Conservation (phyloP, 352 stramenopile genomes). For the Pythium vanterpoolii region DNA sequence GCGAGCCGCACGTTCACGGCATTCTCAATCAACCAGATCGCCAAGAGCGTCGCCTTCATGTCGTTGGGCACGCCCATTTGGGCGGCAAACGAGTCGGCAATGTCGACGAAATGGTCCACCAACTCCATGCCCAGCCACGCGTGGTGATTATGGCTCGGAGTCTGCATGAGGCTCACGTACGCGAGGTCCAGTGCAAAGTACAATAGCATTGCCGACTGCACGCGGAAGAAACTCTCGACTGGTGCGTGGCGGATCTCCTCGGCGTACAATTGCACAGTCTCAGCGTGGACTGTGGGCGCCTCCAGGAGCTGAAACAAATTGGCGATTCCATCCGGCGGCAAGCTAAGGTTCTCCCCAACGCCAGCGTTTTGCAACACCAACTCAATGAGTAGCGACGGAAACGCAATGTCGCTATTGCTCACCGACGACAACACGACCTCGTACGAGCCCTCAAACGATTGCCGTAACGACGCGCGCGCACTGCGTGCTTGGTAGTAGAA, state of each 20-base stretch:
- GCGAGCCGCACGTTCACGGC: constrained; percentile 64
- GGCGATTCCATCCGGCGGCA: constrained; percentile 11
- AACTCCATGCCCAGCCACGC: constrained; percentile 49
- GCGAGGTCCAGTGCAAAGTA: constrained; percentile 79
- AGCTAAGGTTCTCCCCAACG: constrained; percentile 39
- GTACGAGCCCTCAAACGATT: constrained; percentile 72
- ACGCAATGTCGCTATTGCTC: constrained; percentile 41
- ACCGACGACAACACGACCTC: constrained; percentile 45
- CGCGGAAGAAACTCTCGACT: constrained; percentile 74
- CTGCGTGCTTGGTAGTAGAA: constrained; percentile 68
- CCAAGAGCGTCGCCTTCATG: constrained; percentile 79
- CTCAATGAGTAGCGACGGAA: constrained; percentile 67
- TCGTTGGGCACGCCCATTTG: constrained; percentile 73
- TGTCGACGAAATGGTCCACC: constrained; percentile 51
- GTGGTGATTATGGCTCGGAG: constrained; percentile 20
- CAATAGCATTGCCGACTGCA: constrained; percentile 65
- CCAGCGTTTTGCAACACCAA: constrained; percentile 73
- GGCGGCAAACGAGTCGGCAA: constrained; percentile 68
- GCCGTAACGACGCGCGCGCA: constrained; percentile 47
- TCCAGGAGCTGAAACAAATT: constrained; percentile 55
- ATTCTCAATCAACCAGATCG: constrained; percentile 81
- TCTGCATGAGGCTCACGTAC: constrained; percentile 42
- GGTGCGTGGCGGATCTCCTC: constrained; percentile 63
- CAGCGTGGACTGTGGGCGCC: constrained; percentile 40
- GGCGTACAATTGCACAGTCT: constrained; percentile 59